Base-by-base conservation (phyloP, 1,139 yeast species). In the Geotrichum aggregatum region DNA sequence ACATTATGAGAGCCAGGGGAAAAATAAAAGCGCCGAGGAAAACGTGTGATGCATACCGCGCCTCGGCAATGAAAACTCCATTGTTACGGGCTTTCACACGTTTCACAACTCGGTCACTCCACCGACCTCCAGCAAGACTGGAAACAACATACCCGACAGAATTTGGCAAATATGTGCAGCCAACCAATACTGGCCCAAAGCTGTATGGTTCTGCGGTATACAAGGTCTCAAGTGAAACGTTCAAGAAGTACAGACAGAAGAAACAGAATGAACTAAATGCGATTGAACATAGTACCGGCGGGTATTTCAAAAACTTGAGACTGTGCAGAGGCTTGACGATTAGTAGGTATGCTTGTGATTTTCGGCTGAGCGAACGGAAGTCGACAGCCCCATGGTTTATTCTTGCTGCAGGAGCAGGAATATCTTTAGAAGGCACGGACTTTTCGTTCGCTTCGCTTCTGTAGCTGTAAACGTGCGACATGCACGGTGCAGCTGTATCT, bases 121-220 rank as follows among this genome's bases (percentile, higher is more conserved):
- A 87, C 57, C 76, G 75, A 1, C 96, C 96, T 30, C 95, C 94
- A 54, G 79, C 71, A 14, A 87, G 68, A 2, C 92, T 83, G 0
- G 94, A 92, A 44, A 83, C 60, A 35, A 87, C 70, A 62, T 87
- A 87, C 0, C 92, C 82, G 16, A 86, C 77, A 0, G 95, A 86
- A 66, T 87, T 87, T 39, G 96, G 96, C 39, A 88, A 80, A 68
- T 87, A 88, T 57, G 85, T 75, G 40, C 88, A 72, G 44, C 96
- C 96, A 50, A 84, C 77, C 54, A 83, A 76, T 50, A 87, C 69
- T 1, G 85, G 68, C 39, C 74, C 71, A 72, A 84, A 87, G 59
- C 80, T 77, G 68, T 88, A 88, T 2, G 96, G 96, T 0, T 71
- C 66, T 24, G 76, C 65, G 0, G 86, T 71, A 66, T 82, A 88